Evolutionary conservation across 1,139 yeast species (phyloP).

Genomic region (Debaryomycetaceae sp.): DNA sequence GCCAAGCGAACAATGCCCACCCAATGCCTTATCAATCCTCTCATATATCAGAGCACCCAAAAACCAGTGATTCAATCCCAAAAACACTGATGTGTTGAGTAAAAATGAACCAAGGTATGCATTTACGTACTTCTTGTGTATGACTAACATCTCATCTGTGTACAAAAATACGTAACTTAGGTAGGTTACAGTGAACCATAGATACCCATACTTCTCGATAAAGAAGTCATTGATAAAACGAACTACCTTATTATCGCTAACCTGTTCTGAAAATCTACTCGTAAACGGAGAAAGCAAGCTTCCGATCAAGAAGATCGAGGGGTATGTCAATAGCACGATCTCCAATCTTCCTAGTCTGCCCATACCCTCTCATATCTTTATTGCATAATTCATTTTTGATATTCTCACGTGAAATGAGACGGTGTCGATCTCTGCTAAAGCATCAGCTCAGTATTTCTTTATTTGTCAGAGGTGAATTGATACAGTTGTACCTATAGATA

Average conservation of each 20-base stretch:
- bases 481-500: not conserved
- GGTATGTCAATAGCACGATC: slow-evolving; percentile 9
- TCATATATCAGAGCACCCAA: slow-evolving; percentile 47
- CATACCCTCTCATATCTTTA: not conserved
- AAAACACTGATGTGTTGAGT: slow-evolving; percentile 13
- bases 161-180: slow-evolving; percentile 2
- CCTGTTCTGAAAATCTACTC: slow-evolving; percentile 8
- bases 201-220: slow-evolving; percentile 24
- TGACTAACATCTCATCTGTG: not conserved
- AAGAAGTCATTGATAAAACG: slow-evolving; percentile 16
- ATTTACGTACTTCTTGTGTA: not conserved
- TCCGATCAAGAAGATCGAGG: slow-evolving; percentile 13
- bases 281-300: slow-evolving; percentile 15
- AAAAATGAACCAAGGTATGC: slow-evolving; percentile 14
- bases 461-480: not conserved
- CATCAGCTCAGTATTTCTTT: not conserved
- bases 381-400: not conserved
- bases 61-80: slow-evolving; percentile 36
- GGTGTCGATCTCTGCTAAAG: not conserved
- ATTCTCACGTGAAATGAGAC: slow-evolving; percentile 5
- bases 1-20: slow-evolving; percentile 36
- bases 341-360: slow-evolving; percentile 5
- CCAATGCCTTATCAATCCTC: slow-evolving; percentile 33
- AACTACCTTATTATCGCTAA: slow-evolving; percentile 14
- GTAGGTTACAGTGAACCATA: slow-evolving; percentile 24